Evolutionary conservation across 1,139 yeast species (phyloP), one percentile per base, ranked within the genome.

Genomic region (Sugiyamaella paludigena): DNA sequence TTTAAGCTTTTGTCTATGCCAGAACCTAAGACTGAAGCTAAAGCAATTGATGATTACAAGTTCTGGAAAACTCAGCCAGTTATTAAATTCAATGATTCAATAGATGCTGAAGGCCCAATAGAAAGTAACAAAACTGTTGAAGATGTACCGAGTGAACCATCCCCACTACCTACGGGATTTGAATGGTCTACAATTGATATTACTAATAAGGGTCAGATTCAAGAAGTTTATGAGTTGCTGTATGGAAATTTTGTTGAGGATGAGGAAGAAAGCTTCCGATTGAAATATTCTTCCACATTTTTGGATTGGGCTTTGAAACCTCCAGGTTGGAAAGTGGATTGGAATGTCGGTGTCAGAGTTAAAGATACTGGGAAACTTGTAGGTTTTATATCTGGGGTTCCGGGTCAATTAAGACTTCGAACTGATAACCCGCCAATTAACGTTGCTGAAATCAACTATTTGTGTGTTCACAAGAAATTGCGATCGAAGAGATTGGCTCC

Each of bases 11-110:
- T 62, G 36, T 55, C 64, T 36, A 50, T 56, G 60, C 56, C 52
- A 24, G 51, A 46, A 29, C 43, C 43, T 24, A 49, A 43, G 44
- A 46, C 42, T 27, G 50, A 42, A 16, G 48, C 58, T 49, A 85
- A 84, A 62, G 80, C 83, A 32, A 88, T 91, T 89, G 82, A 87
- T 48, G 95, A 89, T 62, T 88, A 91, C 73, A 88, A 87, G 70
- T 92, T 92, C 70, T 92, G 99, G 99, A 87, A 86, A 64, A 94
- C 98, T 7, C 99, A 92, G 68, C 98, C 98, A 0, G 98, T 94
- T 15, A 79, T 91, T 4, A 74, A 76, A 27, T 82, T 89, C 54
- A 86, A 58, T 35, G 66, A 85, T 63, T 92, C 83, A 61, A 74
- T 87, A 42, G 76, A 73, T 10, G 62, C 73, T 15, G 96, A 89